Evolutionary conservation across 805 yeast species (phyloP).

Genomic region (Saccharomycopsis sp.): DNA sequence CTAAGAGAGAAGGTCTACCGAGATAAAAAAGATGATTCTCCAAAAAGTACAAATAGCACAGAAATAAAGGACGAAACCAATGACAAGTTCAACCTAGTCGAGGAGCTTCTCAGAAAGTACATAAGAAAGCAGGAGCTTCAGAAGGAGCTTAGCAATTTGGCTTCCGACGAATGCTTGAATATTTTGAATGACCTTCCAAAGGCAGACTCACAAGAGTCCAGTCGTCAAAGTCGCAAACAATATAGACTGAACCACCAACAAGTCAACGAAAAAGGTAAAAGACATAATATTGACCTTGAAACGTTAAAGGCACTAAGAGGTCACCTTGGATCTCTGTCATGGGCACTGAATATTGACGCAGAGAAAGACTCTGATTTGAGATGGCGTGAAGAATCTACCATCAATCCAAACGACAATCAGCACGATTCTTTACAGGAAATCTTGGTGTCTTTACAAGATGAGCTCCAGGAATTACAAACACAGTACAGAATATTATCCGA

Average conservation of each 20-base stretch:
- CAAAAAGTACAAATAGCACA: background rate
- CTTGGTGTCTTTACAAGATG: constrained; percentile 8
- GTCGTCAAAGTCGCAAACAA: background rate
- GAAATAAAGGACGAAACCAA: background rate
- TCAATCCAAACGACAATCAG: background rate
- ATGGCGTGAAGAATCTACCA: constrained; percentile 14
- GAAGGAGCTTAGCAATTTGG: constrained; percentile 9
- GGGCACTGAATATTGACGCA: background rate
- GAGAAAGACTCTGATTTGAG: background rate
- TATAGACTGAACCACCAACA: background rate
- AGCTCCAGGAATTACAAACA: constrained; percentile 6
- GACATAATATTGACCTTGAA: constrained; percentile 6
- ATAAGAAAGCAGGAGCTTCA: constrained; percentile 13
- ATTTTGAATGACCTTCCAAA: background rate
- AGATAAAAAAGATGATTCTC: background rate
- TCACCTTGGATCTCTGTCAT: background rate
- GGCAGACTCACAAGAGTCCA: no score
- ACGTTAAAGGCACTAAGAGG: constrained; percentile 2
- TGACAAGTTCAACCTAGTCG: constrained; percentile 1
- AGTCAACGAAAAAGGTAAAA: background rate
- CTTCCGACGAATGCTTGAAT: constrained; percentile 11
- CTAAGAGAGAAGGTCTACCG: background rate
- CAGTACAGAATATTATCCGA: constrained; percentile 6
- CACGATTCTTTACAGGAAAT: constrained; percentile 3
- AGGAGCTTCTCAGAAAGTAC: constrained; percentile 6